A percentile compares a stretch with the other conserved stretches of the same genome.
Evolutionary conservation across 2,329 filamentous ascomycete species (phyloP).

Genomic region (Pseudogymnoascus sp.): DNA sequence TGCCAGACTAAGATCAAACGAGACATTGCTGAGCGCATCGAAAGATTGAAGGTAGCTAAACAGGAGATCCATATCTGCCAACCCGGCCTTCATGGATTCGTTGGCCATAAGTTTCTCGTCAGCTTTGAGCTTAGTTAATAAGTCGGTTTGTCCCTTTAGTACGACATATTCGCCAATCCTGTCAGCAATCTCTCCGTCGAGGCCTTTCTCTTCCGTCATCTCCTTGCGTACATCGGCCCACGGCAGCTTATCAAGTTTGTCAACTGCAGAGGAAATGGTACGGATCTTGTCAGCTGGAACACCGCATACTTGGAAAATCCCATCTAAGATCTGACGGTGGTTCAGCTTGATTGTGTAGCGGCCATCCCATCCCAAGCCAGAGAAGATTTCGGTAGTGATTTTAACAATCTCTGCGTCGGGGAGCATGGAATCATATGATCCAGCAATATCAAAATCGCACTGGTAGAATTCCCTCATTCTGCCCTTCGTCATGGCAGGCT

Average conservation of each 20-base stretch:
- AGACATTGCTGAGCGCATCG: slow-evolving; percentile 62
- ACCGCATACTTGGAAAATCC: slow-evolving; percentile 83
- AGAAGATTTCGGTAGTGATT: slow-evolving; percentile 79
- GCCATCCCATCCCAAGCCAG: slow-evolving; percentile 65
- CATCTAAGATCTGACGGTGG: slow-evolving; percentile 88
- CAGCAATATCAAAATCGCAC: slow-evolving; percentile 94
- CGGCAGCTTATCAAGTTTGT: slow-evolving; percentile 89
- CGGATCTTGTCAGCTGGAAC: slow-evolving; percentile 82
- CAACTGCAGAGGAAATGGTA: slow-evolving; percentile 83
- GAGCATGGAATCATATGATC: slow-evolving; percentile 80
- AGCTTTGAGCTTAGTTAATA: slow-evolving; percentile 60
- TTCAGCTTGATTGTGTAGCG: slow-evolving; percentile 77
- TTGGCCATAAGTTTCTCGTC: slow-evolving; percentile 64
- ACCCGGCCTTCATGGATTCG: slow-evolving; percentile 65
- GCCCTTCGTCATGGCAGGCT: slow-evolving; percentile 81
- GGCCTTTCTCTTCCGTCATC: slow-evolving; percentile 87
- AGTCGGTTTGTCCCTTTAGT: slow-evolving; percentile 64
- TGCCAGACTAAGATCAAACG: slow-evolving; percentile 83
- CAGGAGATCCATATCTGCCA: slow-evolving; percentile 72
- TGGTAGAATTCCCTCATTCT: slow-evolving; percentile 96
- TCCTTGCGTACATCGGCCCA: slow-evolving; percentile 87
- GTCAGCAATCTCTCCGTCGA: slow-evolving; percentile 69
- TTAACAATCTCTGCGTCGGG: slow-evolving; percentile 84
- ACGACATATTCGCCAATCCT: slow-evolving; percentile 81
- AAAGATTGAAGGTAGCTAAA: slow-evolving; percentile 78